A percentile compares a stretch with the other conserved stretches of the same genome.
phyloP scores from a whole-genome alignment of 306 rosid genomes.

The Fragaria ananassa region DNA sequence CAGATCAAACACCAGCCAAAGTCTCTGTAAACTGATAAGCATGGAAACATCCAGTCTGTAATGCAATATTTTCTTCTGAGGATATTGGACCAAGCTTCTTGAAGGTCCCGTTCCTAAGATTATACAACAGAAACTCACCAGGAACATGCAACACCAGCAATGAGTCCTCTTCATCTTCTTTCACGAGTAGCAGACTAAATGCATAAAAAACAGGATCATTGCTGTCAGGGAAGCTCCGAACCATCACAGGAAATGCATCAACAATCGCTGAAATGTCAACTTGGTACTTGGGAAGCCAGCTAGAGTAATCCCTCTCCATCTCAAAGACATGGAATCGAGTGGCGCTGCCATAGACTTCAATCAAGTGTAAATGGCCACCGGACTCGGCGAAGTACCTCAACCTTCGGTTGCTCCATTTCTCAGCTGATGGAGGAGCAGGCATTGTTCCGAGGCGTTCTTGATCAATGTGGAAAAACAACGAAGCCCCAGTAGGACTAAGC shows the following conservation, averaged over 20 bases:
- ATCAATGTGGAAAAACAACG: conserved; percentile 20
- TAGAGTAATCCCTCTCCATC: conserved; percentile 27
- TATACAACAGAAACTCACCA: conserved; percentile 20
- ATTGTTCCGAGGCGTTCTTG: conserved; percentile 2
- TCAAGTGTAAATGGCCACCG: conserved; percentile 29
- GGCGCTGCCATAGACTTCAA: conserved; percentile 18
- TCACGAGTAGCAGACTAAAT: conserved; percentile 16
- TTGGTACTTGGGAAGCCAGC: conserved; percentile 33
- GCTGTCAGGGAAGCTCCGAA: neutral
- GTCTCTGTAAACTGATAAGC: conserved; percentile 20
- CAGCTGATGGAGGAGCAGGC: conserved; percentile 22
- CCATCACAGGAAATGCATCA: conserved; percentile 15
- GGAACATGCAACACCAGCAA: conserved; percentile 21
- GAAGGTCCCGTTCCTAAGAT: conserved; percentile 15
- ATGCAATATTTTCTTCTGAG: neutral
- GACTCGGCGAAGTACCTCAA: conserved; percentile 28
- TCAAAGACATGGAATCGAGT: conserved; percentile 28
- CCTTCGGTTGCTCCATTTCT: conserved; percentile 3
- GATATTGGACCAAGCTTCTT: conserved; percentile 4
- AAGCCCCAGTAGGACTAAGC: conserved; percentile 13
- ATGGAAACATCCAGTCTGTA: conserved; percentile 4
- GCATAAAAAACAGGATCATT: neutral
- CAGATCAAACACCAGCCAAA: conserved; percentile 10
- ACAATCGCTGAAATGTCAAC: conserved; percentile 17
- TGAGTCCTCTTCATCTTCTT: conserved; percentile 16